A percentile compares a stretch with the other conserved stretches of the same genome.
Conservation (phyloP, 2,329 filamentous ascomycete species). For the Fusarium kyushuense region DNA sequence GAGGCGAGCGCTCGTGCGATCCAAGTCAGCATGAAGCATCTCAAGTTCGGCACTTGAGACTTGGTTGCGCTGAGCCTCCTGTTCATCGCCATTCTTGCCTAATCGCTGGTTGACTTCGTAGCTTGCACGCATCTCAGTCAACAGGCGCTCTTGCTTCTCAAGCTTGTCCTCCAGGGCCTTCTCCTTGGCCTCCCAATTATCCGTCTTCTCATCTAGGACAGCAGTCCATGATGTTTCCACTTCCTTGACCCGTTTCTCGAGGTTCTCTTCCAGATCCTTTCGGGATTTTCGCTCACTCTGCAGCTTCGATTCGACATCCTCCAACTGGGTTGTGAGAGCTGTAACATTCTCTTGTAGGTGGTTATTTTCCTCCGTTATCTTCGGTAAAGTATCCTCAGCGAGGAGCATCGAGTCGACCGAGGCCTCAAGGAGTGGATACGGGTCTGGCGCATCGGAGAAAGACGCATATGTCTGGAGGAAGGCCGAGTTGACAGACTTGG, state of each 20-base stretch:
- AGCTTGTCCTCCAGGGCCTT: conserved; percentile 91
- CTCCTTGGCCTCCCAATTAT: conserved; percentile 97
- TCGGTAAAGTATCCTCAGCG: conserved; percentile 91
- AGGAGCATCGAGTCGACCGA: conserved; percentile 94
- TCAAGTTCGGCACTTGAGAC: conserved; percentile 92
- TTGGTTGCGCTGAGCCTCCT: conserved; percentile 68
- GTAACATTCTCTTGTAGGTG: conserved; percentile 84
- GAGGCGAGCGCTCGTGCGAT: conserved; percentile 86
- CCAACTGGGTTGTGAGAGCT: conserved; percentile 81
- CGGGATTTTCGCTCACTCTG: conserved; percentile 80
- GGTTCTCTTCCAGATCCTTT: conserved; percentile 79
- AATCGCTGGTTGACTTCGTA: conserved; percentile 96
- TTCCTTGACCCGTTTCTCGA: conserved; percentile 86
- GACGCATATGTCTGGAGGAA: conserved; percentile 95
- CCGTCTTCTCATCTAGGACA: conserved; percentile 90
- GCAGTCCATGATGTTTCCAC: conserved; percentile 91
- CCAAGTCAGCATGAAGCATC: conserved; percentile 90
- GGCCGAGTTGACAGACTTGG: conserved; percentile 91
- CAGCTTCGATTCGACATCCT: conserved; percentile 83
- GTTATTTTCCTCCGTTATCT: conserved; percentile 87
- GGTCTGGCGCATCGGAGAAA: conserved; percentile 94
- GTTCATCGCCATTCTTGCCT: conserved; percentile 75
- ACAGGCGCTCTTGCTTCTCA: conserved; percentile 89
- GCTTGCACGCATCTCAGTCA: conserved; percentile 96
- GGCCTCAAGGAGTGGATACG: conserved; percentile 94